Evolutionary conservation across 805 yeast species (phyloP).

Genomic region (Wickerhamomyces hampshirensis): DNA sequence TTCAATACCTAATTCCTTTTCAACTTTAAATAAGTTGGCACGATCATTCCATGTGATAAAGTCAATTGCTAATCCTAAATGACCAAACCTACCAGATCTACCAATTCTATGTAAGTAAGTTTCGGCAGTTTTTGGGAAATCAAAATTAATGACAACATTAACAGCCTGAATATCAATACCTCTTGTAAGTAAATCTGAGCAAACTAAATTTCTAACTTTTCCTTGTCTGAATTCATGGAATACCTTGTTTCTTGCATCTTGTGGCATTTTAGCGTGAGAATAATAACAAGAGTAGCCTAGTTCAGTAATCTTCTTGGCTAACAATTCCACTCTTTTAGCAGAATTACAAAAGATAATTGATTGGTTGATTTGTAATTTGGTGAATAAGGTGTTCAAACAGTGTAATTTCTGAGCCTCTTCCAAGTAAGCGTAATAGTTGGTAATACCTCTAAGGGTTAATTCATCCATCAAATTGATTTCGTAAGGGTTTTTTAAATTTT

Average conservation of each 20-base stretch:
- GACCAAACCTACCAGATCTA: constrained; percentile 98
- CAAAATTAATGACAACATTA: constrained; percentile 95
- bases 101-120: constrained; percentile 98
- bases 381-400: constrained; percentile 90
- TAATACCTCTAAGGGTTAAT: constrained; percentile 90
- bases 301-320: constrained; percentile 94
- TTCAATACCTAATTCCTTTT: constrained; percentile 96
- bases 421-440: constrained; percentile 97
- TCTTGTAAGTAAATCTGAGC: constrained; percentile 93
- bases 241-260: constrained; percentile 93
- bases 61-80: constrained; percentile 95
- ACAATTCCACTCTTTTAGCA: constrained; percentile 89
- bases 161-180: constrained; percentile 99
- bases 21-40: constrained; percentile 87
- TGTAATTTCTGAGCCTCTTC: constrained; percentile 95
- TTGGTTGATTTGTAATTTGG: constrained; percentile 92
- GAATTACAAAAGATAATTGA: constrained; percentile 97
- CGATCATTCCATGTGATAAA: constrained; percentile 96
- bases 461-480: constrained; percentile 98
- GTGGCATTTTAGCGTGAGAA: constrained; percentile 97
- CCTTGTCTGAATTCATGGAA: constrained; percentile 99
- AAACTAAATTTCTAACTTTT: constrained; percentile 92
- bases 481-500: constrained; percentile 84
- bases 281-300: constrained; percentile 95
- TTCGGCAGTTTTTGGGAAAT: constrained; percentile 97